These are phyloP conservation scores for Metschnikowia borealis DNA, from an alignment of 805 yeast genomes.

Conservation along the genomic window DNA sequence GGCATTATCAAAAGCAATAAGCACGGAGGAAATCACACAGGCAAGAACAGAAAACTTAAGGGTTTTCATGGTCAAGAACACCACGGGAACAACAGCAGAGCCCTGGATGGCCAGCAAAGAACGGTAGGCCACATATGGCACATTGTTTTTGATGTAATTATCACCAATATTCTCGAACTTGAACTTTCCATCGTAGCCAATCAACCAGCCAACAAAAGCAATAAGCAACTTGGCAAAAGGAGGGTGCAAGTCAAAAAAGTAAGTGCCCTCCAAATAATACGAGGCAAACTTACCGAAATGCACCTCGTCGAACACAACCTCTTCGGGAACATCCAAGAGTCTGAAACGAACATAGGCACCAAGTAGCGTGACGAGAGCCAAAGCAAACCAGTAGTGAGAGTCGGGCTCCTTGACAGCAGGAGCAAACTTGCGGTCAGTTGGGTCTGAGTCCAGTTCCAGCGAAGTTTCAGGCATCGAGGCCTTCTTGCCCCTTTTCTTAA, in stretches of 20 bases:
- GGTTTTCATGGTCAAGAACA: constrained; percentile 83
- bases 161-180: constrained; percentile 90
- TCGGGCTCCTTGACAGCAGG: constrained; percentile 23
- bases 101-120: constrained; percentile 78
- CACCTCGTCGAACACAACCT: constrained; percentile 83
- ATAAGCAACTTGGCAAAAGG: constrained; percentile 94
- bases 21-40: constrained; percentile 66
- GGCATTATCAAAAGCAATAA: constrained; percentile 85
- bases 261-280: constrained; percentile 82
- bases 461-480: constrained; percentile 6
- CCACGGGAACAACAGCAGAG: constrained; percentile 72
- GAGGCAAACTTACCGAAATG: constrained; percentile 86
- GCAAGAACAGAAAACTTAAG: constrained; percentile 76
- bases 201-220: constrained; percentile 83
- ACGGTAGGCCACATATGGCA: constrained; percentile 84
- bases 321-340: constrained; percentile 58
- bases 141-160: constrained; percentile 69
- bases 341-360: constrained; percentile 57
- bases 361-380: constrained; percentile 35
- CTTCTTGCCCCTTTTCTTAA: constrained; percentile 29
- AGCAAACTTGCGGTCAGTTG: neutral
- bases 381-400: constrained; percentile 30
- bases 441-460: constrained; percentile 4
- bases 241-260: constrained; percentile 95
- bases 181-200: constrained; percentile 89